Percentiles rank a stretch among this genome's conserved stretches.
Evolutionary conservation across 768 basidiomycete genomes (phyloP).

Genomic region (Macrocybe gigantea): DNA sequence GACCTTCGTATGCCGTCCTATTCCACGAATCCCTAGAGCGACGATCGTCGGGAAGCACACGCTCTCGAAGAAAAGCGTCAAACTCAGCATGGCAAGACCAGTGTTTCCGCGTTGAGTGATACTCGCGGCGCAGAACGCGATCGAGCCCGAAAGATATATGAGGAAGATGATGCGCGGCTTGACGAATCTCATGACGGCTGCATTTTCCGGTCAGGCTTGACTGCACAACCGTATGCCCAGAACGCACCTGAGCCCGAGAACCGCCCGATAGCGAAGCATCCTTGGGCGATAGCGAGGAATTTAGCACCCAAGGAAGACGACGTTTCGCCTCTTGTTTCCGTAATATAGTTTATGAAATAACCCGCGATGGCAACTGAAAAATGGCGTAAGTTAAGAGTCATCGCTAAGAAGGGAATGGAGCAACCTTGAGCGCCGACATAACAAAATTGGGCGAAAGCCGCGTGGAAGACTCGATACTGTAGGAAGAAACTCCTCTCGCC

Average conservation of each 20-base stretch:
- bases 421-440: slow-evolving; percentile 26
- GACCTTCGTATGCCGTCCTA: slow-evolving; percentile 25
- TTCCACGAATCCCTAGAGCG: slow-evolving; percentile 24
- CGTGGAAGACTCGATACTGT: slow-evolving; percentile 24
- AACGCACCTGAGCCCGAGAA: slow-evolving; percentile 24
- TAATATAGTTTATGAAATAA: slow-evolving; percentile 29
- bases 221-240: not conserved
- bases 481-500: slow-evolving; percentile 21
- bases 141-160: slow-evolving; percentile 19
- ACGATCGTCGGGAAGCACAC: slow-evolving; percentile 31
- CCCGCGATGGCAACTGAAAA: slow-evolving; percentile 22
- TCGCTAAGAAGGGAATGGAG: not conserved
- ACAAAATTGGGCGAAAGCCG: slow-evolving; percentile 26
- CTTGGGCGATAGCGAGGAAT: slow-evolving; percentile 26
- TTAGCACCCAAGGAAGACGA: slow-evolving; percentile 20
- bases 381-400: not conserved
- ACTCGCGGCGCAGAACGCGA: slow-evolving; percentile 22
- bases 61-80: slow-evolving; percentile 29
- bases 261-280: slow-evolving; percentile 24
- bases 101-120: slow-evolving; percentile 23
- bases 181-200: slow-evolving; percentile 22
- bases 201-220: no score
- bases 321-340: slow-evolving; percentile 19
- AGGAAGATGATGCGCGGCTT: slow-evolving; percentile 24
- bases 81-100: slow-evolving; percentile 23